Percentiles rank a stretch among this genome's conserved stretches.
phyloP scores from a whole-genome alignment of 495 filamentous ascomycete genomes.

The Podospora pseudoanserina region DNA sequence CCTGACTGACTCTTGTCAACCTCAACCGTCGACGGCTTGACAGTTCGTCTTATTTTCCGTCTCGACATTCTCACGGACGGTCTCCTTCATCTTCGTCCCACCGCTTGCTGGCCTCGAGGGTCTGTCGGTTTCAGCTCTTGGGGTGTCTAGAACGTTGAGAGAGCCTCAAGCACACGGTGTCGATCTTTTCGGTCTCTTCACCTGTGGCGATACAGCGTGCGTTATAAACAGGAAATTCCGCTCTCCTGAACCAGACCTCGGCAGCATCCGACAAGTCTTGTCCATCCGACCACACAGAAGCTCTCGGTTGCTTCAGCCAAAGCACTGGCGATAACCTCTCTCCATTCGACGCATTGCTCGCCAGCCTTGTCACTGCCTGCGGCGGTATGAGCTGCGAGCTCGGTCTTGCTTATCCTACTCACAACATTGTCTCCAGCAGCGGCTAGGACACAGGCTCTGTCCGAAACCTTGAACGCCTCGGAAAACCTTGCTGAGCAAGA shows the following conservation, averaged over 20 bases:
- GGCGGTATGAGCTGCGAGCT: constrained; percentile 2
- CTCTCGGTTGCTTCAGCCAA: neutral
- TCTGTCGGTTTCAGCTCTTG: neutral
- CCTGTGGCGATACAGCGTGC: neutral
- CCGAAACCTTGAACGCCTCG: neutral
- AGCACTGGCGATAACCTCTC: constrained; percentile 3
- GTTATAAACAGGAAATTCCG: constrained; percentile 2
- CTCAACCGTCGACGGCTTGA: neutral
- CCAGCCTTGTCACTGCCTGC: neutral
- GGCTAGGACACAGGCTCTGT: neutral
- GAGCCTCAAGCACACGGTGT: neutral
- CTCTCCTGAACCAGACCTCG: neutral
- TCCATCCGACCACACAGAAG: neutral
- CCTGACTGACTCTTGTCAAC: constrained; percentile 1
- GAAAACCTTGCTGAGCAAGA: neutral
- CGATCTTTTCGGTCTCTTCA: neutral
- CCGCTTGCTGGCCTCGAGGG: neutral
- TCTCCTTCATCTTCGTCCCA: neutral
- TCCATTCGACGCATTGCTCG: neutral
- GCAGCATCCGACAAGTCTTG: neutral
- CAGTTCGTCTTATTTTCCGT: neutral
- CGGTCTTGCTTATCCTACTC: neutral
- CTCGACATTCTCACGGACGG: neutral
- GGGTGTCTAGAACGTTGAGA: neutral
- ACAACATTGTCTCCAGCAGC: constrained; percentile 3